Evolutionary conservation across 345 rosid species (phyloP).

Genomic region (Eucalyptus curtisii): DNA sequence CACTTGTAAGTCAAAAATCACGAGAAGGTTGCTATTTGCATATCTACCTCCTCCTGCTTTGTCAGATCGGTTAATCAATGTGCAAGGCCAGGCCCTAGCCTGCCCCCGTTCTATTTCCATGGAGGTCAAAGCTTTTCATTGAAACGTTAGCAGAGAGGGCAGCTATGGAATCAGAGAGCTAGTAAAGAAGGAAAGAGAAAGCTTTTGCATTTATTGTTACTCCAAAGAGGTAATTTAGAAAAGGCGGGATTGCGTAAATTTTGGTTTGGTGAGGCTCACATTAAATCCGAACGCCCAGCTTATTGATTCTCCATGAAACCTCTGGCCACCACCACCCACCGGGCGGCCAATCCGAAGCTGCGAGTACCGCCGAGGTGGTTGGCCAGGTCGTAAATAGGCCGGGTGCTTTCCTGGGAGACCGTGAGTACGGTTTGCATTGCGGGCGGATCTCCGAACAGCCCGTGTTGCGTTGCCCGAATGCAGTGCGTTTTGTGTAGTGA

Average conservation of each 20-base stretch:
- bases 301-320: neutral
- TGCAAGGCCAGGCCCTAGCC: neutral
- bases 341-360: neutral
- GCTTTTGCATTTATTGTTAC: neutral
- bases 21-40: neutral
- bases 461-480: neutral
- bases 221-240: neutral
- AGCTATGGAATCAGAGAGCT: neutral
- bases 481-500: neutral
- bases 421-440: neutral
- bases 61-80: neutral
- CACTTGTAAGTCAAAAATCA: neutral
- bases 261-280: neutral
- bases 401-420: neutral
- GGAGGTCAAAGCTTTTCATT: neutral
- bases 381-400: neutral
- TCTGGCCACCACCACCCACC: neutral
- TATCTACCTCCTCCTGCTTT: neutral
- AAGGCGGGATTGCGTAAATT: neutral
- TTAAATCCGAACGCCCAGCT: neutral
- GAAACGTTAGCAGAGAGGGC: neutral
- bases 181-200: neutral
- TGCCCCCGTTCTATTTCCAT: neutral
- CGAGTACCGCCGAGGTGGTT: neutral
- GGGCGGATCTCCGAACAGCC: neutral